Conservation (phyloP, 2,329 filamentous ascomycete species). For the Sclerotinia glacialis region DNA sequence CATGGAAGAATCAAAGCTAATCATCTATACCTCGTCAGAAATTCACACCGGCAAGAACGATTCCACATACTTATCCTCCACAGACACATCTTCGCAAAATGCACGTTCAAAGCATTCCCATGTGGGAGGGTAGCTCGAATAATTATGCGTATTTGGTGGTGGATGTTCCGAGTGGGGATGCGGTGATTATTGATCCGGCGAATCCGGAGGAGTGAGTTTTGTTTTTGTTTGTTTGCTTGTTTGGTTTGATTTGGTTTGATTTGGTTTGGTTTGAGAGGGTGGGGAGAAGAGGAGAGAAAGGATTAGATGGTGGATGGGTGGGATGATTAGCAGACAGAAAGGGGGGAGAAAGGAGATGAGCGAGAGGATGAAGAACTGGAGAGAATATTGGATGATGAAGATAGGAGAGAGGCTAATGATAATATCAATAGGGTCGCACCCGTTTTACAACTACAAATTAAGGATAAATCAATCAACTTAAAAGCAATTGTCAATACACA, state of each 20-base stretch:
- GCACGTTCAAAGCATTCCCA: slow-evolving; percentile 85
- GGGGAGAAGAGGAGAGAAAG: slow-evolving; percentile 20
- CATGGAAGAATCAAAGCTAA: background rate
- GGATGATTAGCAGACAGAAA: slow-evolving; percentile 11
- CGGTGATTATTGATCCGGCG: slow-evolving; percentile 76
- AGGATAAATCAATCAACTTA: slow-evolving; percentile 72
- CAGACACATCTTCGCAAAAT: slow-evolving; percentile 46
- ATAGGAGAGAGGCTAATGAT: background rate
- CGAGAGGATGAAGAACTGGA: background rate
- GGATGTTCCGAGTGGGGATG: slow-evolving; percentile 75
- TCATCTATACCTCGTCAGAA: background rate
- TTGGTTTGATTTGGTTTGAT: background rate
- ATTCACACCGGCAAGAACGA: slow-evolving; percentile 23
- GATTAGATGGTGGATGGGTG: background rate
- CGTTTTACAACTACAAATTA: slow-evolving; percentile 69
- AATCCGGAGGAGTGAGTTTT: slow-evolving; percentile 68
- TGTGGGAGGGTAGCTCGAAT: slow-evolving; percentile 78
- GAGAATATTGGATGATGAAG: background rate
- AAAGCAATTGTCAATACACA: slow-evolving; percentile 94
- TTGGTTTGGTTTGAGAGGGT: background rate
- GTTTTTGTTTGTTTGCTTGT: background rate
- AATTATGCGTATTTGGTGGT: slow-evolving; percentile 85
- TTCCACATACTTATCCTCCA: slow-evolving; percentile 18
- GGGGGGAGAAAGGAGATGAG: background rate
- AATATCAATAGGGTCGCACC: slow-evolving; percentile 51